These are phyloP conservation scores for Globisporangium heterothallicum DNA, from an alignment of 352 stramenopile species.

Conservation along the genomic window DNA sequence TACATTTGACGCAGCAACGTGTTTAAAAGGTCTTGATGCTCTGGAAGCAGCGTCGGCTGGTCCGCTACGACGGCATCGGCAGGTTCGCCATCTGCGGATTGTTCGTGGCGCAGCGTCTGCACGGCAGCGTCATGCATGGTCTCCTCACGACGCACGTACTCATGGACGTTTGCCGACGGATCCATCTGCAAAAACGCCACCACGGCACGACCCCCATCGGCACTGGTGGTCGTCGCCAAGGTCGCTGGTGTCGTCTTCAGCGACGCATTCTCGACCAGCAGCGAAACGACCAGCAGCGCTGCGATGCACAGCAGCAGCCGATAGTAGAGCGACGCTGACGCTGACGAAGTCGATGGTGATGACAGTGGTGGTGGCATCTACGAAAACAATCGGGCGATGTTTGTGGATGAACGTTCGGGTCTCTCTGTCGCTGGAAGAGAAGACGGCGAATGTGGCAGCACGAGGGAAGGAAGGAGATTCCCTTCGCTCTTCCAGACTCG, in stretches of 20 bases:
- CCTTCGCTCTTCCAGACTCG: too few relatives aligned
- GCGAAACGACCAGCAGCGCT: neutral
- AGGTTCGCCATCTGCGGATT: neutral
- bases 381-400: too few relatives aligned
- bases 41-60: neutral
- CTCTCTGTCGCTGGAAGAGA: too few relatives aligned
- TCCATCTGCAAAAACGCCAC: slow-evolving; percentile 6
- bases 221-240: neutral
- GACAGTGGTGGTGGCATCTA: too few relatives aligned
- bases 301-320: neutral
- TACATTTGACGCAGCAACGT: neutral
- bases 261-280: neutral
- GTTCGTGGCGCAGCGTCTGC: neutral
- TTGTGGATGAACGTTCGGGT: too few relatives aligned
- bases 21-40: neutral
- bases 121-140: neutral
- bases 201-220: neutral
- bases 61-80: too few relatives aligned
- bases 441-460: too few relatives aligned
- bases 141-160: neutral
- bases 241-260: neutral
- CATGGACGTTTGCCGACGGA: neutral
- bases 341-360: neutral
- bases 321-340: neutral
- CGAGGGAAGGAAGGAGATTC: too few relatives aligned